Conservation (phyloP, 2,329 filamentous ascomycete genomes). For the Penicillium brasilianum region DNA sequence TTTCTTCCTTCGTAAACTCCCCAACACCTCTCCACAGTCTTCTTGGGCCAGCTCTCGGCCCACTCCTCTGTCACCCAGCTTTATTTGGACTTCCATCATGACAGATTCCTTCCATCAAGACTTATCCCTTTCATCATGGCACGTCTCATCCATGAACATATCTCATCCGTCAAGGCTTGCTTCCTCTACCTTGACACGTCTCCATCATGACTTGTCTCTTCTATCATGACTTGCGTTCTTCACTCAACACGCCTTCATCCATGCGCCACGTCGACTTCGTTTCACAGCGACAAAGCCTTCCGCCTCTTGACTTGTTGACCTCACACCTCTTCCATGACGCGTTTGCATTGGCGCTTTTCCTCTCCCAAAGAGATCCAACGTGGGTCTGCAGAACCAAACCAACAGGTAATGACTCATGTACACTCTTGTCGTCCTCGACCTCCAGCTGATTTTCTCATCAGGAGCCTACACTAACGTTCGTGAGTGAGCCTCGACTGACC, state of each 20-base stretch:
- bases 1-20: neutral
- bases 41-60: neutral
- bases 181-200: neutral
- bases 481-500: neutral
- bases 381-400: neutral
- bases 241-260: neutral
- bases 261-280: neutral
- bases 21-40: neutral
- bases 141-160: neutral
- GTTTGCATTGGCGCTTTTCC: neutral
- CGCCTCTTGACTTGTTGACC: neutral
- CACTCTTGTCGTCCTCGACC: neutral
- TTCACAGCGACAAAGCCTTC: neutral
- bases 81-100: neutral
- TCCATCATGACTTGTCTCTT: neutral
- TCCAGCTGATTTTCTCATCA: neutral
- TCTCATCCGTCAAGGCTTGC: too few species aligned
- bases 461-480: neutral
- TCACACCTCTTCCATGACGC: neutral
- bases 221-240: neutral
- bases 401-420: neutral
- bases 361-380: neutral
- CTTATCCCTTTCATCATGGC: neutral
- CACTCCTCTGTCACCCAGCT: neutral
- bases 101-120: neutral